Conservation (phyloP, 2,329 filamentous ascomycete species). For the Ophiostoma tasmaniense region DNA sequence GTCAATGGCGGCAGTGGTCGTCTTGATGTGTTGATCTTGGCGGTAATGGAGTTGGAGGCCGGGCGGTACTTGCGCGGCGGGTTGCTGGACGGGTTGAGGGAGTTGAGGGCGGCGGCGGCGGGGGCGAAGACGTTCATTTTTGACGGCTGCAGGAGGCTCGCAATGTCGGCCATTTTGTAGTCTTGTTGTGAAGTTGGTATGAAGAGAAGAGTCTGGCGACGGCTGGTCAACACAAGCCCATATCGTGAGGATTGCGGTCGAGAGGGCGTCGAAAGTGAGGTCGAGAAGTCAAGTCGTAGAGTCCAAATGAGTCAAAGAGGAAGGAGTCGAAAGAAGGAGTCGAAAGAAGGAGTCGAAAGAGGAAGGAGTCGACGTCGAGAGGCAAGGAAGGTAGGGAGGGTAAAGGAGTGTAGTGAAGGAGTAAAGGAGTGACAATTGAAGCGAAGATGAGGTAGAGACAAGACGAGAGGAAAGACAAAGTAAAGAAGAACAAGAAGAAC, state of each 20-base stretch:
- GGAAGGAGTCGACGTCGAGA: background rate
- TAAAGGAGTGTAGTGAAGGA: background rate
- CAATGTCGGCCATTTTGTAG: constrained; percentile 27
- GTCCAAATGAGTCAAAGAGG: no score
- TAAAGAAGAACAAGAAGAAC: background rate
- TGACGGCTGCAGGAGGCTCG: constrained; percentile 21
- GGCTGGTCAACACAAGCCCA: background rate
- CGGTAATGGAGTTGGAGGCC: constrained; percentile 14
- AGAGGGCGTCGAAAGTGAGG: background rate
- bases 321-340: no score
- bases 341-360: background rate
- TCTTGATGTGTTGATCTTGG: constrained; percentile 3
- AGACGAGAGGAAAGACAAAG: background rate
- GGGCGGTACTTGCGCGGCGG: constrained; percentile 28
- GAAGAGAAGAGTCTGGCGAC: background rate
- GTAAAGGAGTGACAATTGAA: background rate
- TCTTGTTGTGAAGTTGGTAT: no score
- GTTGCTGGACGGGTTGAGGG: constrained; percentile 23
- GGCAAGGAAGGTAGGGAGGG: background rate
- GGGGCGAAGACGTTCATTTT: constrained; percentile 26
- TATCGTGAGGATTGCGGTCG: background rate
- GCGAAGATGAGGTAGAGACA: background rate
- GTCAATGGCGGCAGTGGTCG: constrained; percentile 14
- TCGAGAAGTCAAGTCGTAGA: background rate
- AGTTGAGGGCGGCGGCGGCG: constrained; percentile 23